Evolutionary conservation across 2,329 filamentous ascomycete genomes (phyloP), one percentile per base, ranked within the genome.

Genomic region (Aspergillus neotritici): DNA sequence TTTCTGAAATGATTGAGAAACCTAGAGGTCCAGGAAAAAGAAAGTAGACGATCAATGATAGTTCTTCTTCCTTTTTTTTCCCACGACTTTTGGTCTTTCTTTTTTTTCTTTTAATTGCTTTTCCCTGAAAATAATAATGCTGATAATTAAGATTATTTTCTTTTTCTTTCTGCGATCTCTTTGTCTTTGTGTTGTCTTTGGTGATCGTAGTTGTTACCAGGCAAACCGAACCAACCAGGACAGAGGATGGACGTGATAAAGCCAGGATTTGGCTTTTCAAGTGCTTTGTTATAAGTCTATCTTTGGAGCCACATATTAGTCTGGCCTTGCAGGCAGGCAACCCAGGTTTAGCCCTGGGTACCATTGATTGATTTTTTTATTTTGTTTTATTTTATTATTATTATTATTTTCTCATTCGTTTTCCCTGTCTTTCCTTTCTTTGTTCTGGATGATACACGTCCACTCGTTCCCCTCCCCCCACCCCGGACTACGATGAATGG

Each of bases 161-260:
- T 30, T 13, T 34, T 13, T 39, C 13, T 39, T 34, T 34, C 28
- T 17, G 33, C 17, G 11, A 13, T 25, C 15, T 44, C 29, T 29
- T 37, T 36, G 16, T 42, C 37, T 41, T 29, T 44, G 28, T 46
- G 17, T 48, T 44, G 41, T 37, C 34, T 40, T 21, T 16, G 11
- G 16, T 9, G 9, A n/a, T 17, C 15, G 17, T 40, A 40, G 28
- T 34, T 46, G 43, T 53, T 49, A 46, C 46, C 44, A 54, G 49
- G 44, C 39, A 40, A 40, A 48, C 46, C 44, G 47, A 54, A 47
- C 55, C 51, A 58, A 57, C 53, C 43, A 49, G 36, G 39, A 29
- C 44, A 34, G 43, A 44, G 41, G 40, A 41, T 11, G 37, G 30
- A 40, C 30, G 28, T 44, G 46, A 48, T 48, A 50, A 46, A 52